Evolutionary conservation across 352 stramenopile genomes (phyloP).

Genomic region (Phytophthora pluvialis): DNA sequence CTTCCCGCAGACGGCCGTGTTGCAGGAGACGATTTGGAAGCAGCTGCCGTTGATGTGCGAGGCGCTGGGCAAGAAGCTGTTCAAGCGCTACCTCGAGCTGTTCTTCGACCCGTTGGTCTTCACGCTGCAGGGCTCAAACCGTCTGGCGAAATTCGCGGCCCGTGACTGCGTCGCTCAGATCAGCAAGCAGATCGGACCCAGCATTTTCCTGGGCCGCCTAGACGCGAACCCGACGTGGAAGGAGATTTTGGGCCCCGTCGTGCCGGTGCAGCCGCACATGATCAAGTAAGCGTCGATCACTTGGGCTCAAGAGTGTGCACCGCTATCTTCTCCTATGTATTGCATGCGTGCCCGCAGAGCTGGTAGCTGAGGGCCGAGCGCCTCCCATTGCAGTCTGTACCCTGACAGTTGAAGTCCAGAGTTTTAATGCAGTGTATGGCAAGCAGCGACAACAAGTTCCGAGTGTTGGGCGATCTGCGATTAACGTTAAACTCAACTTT

Average conservation of each 20-base stretch:
- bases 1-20: slow-evolving; percentile 71
- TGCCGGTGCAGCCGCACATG: slow-evolving; percentile 43
- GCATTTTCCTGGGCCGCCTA: slow-evolving; percentile 81
- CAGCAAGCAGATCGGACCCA: slow-evolving; percentile 81
- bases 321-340: slow-evolving; percentile 12
- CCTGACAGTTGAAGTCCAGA: slow-evolving; percentile 5
- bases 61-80: slow-evolving; percentile 79
- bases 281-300: slow-evolving; percentile 21
- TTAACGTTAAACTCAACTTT: slow-evolving; percentile 1
- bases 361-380: slow-evolving; percentile 1
- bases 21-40: slow-evolving; percentile 90
- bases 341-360: not conserved
- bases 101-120: slow-evolving; percentile 88
- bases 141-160: slow-evolving; percentile 73
- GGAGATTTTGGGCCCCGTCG: slow-evolving; percentile 55
- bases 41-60: slow-evolving; percentile 77
- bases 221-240: slow-evolving; percentile 75
- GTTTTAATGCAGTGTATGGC: not conserved
- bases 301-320: not conserved
- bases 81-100: slow-evolving; percentile 85
- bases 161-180: slow-evolving; percentile 78
- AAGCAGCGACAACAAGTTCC: not conserved
- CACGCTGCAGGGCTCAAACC: slow-evolving; percentile 74
- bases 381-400: slow-evolving; percentile 2
- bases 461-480: not conserved